phyloP scores from a whole-genome alignment of 805 yeast genomes.

The Blastobotrys attinorum region DNA sequence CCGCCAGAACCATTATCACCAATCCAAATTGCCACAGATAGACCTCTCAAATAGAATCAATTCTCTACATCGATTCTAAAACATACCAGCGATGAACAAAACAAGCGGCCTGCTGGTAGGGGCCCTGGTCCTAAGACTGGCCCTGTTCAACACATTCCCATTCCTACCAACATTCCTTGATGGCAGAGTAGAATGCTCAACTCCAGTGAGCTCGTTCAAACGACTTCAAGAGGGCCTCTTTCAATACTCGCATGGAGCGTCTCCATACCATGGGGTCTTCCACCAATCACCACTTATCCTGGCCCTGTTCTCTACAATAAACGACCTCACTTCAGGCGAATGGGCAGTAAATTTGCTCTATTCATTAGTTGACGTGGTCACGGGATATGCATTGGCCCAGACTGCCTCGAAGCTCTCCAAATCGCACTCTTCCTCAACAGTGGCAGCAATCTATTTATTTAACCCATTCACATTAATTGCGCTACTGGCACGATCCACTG shows the following conservation, averaged over 20 bases:
- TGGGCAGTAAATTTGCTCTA: slow-evolving; percentile 36
- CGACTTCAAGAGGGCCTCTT: slow-evolving; percentile 59
- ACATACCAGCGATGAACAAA: too few relatives aligned
- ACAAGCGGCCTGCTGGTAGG: slow-evolving; percentile 4
- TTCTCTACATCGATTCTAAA: too few relatives aligned
- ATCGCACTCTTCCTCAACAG: slow-evolving; percentile 34
- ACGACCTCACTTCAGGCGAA: slow-evolving; percentile 12
- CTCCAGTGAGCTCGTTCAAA: slow-evolving; percentile 66
- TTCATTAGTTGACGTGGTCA: slow-evolving; percentile 50
- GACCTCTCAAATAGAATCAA: too few relatives aligned
- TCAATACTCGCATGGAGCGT: slow-evolving; percentile 45
- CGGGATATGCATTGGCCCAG: slow-evolving; percentile 42
- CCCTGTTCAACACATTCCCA: slow-evolving; percentile 19
- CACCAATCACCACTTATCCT: slow-evolving; percentile 79
- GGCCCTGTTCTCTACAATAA: slow-evolving; percentile 37
- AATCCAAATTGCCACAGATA: too few relatives aligned
- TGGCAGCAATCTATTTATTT: slow-evolving; percentile 59
- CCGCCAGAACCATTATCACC: too few relatives aligned
- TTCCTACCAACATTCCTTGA: slow-evolving; percentile 31
- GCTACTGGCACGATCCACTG: slow-evolving; percentile 60
- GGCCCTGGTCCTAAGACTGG: slow-evolving; percentile 18
- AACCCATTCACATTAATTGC: slow-evolving; percentile 76
- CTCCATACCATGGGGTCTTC: slow-evolving; percentile 71
- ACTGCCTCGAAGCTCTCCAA: slow-evolving; percentile 10
- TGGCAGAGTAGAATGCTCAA: slow-evolving; percentile 54